A percentile compares a stretch with the other conserved stretches of the same genome.
phyloP scores from a whole-genome alignment of 768 basidiomycete genomes.

The Boletus edulis region DNA sequence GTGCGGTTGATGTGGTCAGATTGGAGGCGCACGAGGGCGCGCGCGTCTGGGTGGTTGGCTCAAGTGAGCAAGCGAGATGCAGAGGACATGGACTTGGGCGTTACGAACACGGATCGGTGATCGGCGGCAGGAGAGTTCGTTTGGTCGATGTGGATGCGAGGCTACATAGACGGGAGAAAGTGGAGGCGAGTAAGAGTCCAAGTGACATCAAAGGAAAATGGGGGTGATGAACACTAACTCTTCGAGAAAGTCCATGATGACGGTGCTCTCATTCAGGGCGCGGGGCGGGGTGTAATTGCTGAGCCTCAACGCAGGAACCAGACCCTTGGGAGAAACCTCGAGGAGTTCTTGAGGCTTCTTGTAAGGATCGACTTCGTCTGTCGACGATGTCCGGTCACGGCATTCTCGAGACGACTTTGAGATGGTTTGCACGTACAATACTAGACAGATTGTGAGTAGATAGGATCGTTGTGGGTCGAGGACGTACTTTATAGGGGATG shows the following conservation, averaged over 20 bases:
- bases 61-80: not conserved
- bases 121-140: constrained; percentile 55
- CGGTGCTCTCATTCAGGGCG: constrained; percentile 74
- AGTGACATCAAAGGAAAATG: too few relatives aligned
- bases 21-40: constrained; percentile 65
- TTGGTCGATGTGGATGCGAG: constrained; percentile 48
- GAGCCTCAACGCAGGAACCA: constrained; percentile 70
- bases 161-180: constrained; percentile 26
- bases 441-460: constrained; percentile 15
- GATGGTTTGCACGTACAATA: constrained; percentile 35
- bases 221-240: constrained; percentile 45
- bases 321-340: constrained; percentile 78
- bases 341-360: constrained; percentile 77
- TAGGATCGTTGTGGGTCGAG: constrained; percentile 1
- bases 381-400: not conserved
- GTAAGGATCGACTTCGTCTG: constrained; percentile 83
- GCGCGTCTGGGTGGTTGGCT: constrained; percentile 46
- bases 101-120: constrained; percentile 55
- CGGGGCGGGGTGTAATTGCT: constrained; percentile 52
- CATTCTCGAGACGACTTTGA: not conserved
- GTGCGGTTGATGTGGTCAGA: constrained; percentile 63
- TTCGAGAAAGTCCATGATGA: constrained; percentile 77
- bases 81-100: not conserved
- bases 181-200: not conserved
- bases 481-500: constrained; percentile 64